These are phyloP conservation scores for Sporothrix variecibatus DNA, from an alignment of 2,329 filamentous ascomycete genomes.

Conservation along the genomic window DNA sequence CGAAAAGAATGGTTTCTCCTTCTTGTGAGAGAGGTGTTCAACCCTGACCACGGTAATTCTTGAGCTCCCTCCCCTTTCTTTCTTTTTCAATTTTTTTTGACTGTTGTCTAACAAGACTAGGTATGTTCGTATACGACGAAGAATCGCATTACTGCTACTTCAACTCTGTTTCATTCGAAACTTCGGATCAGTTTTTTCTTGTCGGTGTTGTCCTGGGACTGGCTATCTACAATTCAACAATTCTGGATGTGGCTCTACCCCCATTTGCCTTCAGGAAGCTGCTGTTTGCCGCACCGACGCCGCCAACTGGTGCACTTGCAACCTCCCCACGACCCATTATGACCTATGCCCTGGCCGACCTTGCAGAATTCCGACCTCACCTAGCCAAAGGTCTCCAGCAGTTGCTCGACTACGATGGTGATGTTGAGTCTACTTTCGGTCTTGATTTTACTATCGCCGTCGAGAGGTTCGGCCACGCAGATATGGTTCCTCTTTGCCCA, in stretches of 20 bases:
- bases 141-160: slow-evolving; percentile 92
- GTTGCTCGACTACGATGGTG: slow-evolving; percentile 79
- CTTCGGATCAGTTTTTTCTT: slow-evolving; percentile 87
- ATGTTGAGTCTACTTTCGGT: slow-evolving; percentile 78
- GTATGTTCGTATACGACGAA: slow-evolving; percentile 90
- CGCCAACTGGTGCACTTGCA: slow-evolving; percentile 51
- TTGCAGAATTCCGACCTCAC: slow-evolving; percentile 77
- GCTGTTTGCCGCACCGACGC: slow-evolving; percentile 70
- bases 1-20: slow-evolving; percentile 95
- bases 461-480: slow-evolving; percentile 72
- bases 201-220: slow-evolving; percentile 85
- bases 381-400: slow-evolving; percentile 75
- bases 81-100: not conserved
- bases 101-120: slow-evolving; percentile 44
- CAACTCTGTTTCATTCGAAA: slow-evolving; percentile 86
- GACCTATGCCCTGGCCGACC: slow-evolving; percentile 76
- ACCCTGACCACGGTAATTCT: slow-evolving; percentile 79
- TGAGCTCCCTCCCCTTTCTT: no score
- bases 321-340: slow-evolving; percentile 63
- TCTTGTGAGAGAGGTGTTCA: slow-evolving; percentile 85
- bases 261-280: slow-evolving; percentile 90
- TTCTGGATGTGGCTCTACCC: slow-evolving; percentile 83
- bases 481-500: slow-evolving; percentile 69
- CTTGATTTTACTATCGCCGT: slow-evolving; percentile 78
- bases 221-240: slow-evolving; percentile 93